Percentiles rank a stretch among this genome's conserved stretches.
These are phyloP conservation scores for Aspergillus melleus DNA, from an alignment of 2,329 filamentous ascomycete genomes.

Conservation along the genomic window DNA sequence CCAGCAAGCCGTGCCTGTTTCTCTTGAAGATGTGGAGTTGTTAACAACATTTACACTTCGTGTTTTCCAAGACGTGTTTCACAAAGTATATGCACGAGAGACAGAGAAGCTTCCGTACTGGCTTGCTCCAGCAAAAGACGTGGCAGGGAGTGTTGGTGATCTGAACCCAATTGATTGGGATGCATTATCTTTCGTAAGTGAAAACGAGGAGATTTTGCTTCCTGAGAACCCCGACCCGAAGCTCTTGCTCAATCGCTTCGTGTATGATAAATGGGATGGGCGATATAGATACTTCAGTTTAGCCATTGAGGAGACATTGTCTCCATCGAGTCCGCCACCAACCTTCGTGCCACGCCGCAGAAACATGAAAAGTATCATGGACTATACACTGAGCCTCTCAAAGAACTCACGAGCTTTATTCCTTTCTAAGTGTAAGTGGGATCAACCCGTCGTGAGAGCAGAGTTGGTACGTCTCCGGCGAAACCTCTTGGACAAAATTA, in stretches of 20 bases:
- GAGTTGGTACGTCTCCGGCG: conserved; percentile 74
- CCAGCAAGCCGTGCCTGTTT: conserved; percentile 37
- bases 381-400: conserved; percentile 80
- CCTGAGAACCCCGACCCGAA: conserved; percentile 39
- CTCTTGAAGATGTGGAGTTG: conserved; percentile 48
- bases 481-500: conserved; percentile 73
- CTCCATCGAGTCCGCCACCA: conserved; percentile 37
- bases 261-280: conserved; percentile 59
- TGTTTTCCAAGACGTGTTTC: conserved; percentile 82
- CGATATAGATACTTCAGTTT: conserved; percentile 58
- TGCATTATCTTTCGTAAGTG: conserved; percentile 35
- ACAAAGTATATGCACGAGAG: conserved; percentile 73
- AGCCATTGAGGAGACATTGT: conserved; percentile 31
- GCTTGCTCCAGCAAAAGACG: conserved; percentile 60
- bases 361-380: conserved; percentile 67
- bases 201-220: conserved; percentile 48
- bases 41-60: conserved; percentile 73
- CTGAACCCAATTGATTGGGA: conserved; percentile 47
- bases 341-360: conserved; percentile 36
- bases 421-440: conserved; percentile 54
- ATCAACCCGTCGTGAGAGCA: conserved; percentile 81
- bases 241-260: conserved; percentile 51
- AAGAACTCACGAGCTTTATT: conserved; percentile 56
- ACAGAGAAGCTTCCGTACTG: conserved; percentile 75
- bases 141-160: conserved; percentile 3